Evolutionary conservation across 495 filamentous ascomycete species (phyloP), one percentile per base, ranked within the genome.

Genomic region (Aspergillus kassunensis): DNA sequence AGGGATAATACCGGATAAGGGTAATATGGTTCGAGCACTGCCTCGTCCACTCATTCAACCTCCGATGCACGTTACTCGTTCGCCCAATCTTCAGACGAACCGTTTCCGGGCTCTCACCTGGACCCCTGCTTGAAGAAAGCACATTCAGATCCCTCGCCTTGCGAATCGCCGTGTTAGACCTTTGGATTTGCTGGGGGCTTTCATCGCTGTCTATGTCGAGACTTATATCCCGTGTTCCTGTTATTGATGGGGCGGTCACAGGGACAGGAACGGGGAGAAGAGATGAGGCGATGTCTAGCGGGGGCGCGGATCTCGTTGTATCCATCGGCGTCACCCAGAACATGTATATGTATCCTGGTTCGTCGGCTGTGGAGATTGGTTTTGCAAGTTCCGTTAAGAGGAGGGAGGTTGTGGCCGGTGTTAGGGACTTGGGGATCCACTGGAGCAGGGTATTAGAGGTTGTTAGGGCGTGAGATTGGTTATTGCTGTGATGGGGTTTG

Each of bases 301-400:
- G 77, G 12, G 82, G 77, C 6, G 70, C 55, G 4, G 69, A 68
- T 41, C 70, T 64, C 2, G 61, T 31, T 1, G 59, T 54, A n/a
- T 66, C 77, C 47, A 78, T 80, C 33, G 80, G 80, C 0, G 78
- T 83, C 4, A 96, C 74, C 90, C 91, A 96, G 79, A 97, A 98
- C 59, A 98, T 93, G 76, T 98, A 98, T 57, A 97, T 97, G 64
- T 90, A 98, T 31, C 93, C 93, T 37, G 89, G 78, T 40, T 95
- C 89, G 59, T 97, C 93, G 34, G 75, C 69, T 5, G 68, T 69
- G 3, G 88, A 89, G 53, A 95, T 78, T 10, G 91, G 89, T 61
- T 95, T 96, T 12, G 83, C 81, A 4, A 97, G 74, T 64, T 96
- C 92, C 25, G 79, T 72, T 34, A 89, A 76, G 23, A 91, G 76